Base-by-base conservation (phyloP, 768 basidiomycete genomes). In the Dacryopinax primogenitus region DNA sequence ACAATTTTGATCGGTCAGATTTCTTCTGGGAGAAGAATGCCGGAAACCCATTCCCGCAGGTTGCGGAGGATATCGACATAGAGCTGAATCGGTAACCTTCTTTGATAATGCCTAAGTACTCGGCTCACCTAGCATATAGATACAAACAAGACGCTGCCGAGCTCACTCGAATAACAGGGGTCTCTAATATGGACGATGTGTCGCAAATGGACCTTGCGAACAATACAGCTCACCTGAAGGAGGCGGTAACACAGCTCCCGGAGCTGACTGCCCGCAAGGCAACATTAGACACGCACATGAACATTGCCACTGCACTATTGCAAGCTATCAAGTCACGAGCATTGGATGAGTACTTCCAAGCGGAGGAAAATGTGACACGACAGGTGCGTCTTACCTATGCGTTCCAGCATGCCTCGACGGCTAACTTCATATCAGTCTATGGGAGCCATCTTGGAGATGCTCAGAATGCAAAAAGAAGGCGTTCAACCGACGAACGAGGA, bases 21-120 rank as follows among this genome's bases (percentile, higher is more conserved):
- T 99, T 96, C 77, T 99, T 99, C 79, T 99, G 96, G 96, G 88
- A 86, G 1, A 92, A 90, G 73, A 96, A 98, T 71, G 92, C 94
- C 0, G 86, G 90, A 7, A 91, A 89, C 67, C 95, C 95, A 3
- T 99, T 99, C 81, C 96, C 96, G 37, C 91, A 96, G 69, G 96
- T 99, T 2, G 95, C 96, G 1, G 96, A 96, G 73, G 95, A 98
- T 68, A 97, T 99, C 63, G 92, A 99, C 71, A 70, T 80, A 4
- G 96, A 97, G 74, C 76, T 98, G 69, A 92, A 87, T 76, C 86
- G 86, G 76, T 95, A 88, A n/a, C 21, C n/a, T 33, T 58, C 34
- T n/a, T 6, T 45, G 28, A 9, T n/a, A 1, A 28, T 30, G 7
- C 66, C 61, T 23, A 13, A 13, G 35, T 33, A 37, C 63, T 11